Conservation (phyloP, 1,284 basidiomycete species). For the Cutaneotrichosporon dermatis region DNA sequence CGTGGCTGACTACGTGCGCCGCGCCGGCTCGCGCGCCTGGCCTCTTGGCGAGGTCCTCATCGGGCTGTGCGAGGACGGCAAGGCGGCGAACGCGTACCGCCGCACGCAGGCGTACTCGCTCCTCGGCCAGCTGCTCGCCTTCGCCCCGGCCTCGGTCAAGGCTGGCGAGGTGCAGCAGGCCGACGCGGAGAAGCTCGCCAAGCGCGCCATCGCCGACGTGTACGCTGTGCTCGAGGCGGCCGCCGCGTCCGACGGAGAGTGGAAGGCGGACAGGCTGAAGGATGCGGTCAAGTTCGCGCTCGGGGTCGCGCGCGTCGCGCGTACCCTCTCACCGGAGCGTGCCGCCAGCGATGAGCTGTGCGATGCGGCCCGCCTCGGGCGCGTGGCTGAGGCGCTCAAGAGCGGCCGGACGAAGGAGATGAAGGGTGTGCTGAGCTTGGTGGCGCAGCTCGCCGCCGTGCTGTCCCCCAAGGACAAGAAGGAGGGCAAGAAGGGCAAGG, state of each 20-base stretch:
- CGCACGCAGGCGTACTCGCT: slow-evolving; percentile 70
- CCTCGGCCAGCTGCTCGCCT: slow-evolving; percentile 62
- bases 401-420: too few species aligned
- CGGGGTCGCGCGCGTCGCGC: slow-evolving; percentile 62
- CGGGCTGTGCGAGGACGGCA: slow-evolving; percentile 52
- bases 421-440: too few species aligned
- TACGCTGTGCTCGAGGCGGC: slow-evolving; percentile 56
- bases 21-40: slow-evolving; percentile 68
- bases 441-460: neutral
- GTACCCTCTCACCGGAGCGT: slow-evolving; percentile 21
- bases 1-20: slow-evolving; percentile 71
- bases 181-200: slow-evolving; percentile 54
- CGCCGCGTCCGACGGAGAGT: slow-evolving; percentile 38
- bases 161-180: slow-evolving; percentile 31
- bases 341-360: neutral
- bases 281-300: slow-evolving; percentile 72
- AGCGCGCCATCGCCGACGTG: slow-evolving; percentile 56
- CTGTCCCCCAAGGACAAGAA: slow-evolving; percentile 27
- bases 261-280: slow-evolving; percentile 69
- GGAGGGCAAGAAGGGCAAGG: neutral
- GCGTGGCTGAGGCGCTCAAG: too few species aligned
- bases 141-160: slow-evolving; percentile 57
- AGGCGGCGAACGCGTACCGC: slow-evolving; percentile 61
- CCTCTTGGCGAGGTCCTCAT: slow-evolving; percentile 58
- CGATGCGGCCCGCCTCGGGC: neutral